phyloP scores from a whole-genome alignment of 1,284 basidiomycete genomes.

The Trametes hirsuta region DNA sequence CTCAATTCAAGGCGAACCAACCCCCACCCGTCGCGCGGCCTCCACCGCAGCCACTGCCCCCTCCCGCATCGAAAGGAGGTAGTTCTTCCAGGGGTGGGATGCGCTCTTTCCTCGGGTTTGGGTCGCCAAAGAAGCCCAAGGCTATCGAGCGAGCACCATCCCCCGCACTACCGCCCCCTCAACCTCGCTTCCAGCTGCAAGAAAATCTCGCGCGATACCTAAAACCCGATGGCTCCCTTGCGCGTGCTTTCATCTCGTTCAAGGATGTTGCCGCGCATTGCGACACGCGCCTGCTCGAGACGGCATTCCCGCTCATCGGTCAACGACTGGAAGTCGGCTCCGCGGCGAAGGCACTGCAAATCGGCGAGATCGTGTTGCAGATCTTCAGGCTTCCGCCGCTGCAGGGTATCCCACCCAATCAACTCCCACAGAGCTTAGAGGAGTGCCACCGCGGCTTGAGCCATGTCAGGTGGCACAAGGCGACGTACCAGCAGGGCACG shows the following conservation, averaged over 20 bases:
- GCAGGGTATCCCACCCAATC: conserved; percentile 75
- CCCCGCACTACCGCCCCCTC: conserved; percentile 40
- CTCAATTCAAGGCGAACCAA: conserved; percentile 68
- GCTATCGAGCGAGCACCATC: conserved; percentile 33
- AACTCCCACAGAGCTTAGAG: conserved; percentile 90
- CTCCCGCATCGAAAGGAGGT: conserved; percentile 49
- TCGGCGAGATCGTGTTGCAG: conserved; percentile 84
- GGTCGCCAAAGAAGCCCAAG: conserved; percentile 72
- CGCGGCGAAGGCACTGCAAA: conserved; percentile 60
- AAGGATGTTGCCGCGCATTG: conserved; percentile 83
- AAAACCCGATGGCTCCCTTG: conserved; percentile 79
- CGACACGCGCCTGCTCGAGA: conserved; percentile 83
- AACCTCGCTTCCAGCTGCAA: conserved; percentile 45
- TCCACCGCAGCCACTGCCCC: conserved; percentile 45
- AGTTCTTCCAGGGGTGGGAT: conserved; percentile 45
- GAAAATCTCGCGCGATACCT: conserved; percentile 85
- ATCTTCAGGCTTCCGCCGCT: conserved; percentile 89
- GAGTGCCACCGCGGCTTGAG: conserved; percentile 90
- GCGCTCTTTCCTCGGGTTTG: conserved; percentile 74
- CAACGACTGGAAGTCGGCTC: conserved; percentile 64
- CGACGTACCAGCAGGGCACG: conserved; percentile 89
- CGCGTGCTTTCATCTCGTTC: conserved; percentile 82
- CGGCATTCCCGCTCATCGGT: conserved; percentile 82
- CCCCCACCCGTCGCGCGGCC: conserved; percentile 51
- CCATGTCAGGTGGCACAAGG: conserved; percentile 90